Base-by-base conservation (phyloP, 1,284 basidiomycete genomes). In the Cutaneotrichosporon cavernicola region DNA sequence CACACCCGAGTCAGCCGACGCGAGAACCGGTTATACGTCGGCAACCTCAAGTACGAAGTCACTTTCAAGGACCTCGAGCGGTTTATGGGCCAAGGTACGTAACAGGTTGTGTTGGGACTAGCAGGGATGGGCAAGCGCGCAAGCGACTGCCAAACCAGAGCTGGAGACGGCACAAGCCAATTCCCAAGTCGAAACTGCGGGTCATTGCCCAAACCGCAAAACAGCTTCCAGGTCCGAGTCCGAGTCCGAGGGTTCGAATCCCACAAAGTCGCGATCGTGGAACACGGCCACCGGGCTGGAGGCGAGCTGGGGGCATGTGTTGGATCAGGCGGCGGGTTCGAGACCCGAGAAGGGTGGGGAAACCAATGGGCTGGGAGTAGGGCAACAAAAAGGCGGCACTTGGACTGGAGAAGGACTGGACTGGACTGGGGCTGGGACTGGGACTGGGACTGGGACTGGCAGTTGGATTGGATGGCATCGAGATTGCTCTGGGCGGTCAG, bases 11-110 rank as follows among this genome's bases (percentile, higher is more conserved):
- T 89, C 76, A 93, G 90, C 88, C 91, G 95, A 85, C 88, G 92
- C 84, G 94, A 98, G 85, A 95, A 97, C 82, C 87, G 96, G 70
- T 92, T 98, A 74, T 98, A 99, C 78, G 92, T 98, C 80, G 96
- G 95, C 77, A 98, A 98, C 82, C 87, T 98, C 81, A 91, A 90
- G 78, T 98, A 97, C 85, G 91, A 95, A 81, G 91, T 94, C 87
- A 95, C 90, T 83, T 97, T 95, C 84, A 88, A 91, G 82, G 93
- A 97, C 84, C 86, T 98, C 83, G 92, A 94, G 86, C 90, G 94
- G 88, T 96, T 95, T 80, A 95, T 96, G 92, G 86, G 90, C 88
- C 91, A 91, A 93, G 93, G 94, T 97, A 91, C 89, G 93, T 95
- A 30, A 26, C 49, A 30, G 43, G 11, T 50, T 22, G 8, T 50